Base-by-base conservation (phyloP, 805 yeast species). In the Saccharomycopsis lassenensis region DNA sequence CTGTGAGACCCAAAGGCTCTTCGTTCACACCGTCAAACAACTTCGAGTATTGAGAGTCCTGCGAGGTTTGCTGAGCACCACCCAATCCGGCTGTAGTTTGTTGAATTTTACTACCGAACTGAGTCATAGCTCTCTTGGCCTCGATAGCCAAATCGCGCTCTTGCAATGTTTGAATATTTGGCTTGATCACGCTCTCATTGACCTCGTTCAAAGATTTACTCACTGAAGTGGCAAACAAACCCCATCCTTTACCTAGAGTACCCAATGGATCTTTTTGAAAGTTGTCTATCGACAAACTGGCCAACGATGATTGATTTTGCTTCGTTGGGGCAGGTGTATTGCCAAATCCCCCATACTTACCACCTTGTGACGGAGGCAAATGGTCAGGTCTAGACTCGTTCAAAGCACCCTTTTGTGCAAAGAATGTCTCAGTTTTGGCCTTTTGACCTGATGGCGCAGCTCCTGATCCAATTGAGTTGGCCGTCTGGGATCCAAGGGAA, bases 211-310 rank as follows among this genome's bases (percentile, higher is more conserved):
- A 77, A 0, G 93, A 80, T 59, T 84, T 80, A 29, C 81, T 70
- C 19, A 91, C 85, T 0, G 93, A 75, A n/a, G 77, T 65, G 7
- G 95, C 77, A 51, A 91, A 85, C 45, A 91, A 61, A 18, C 94
- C 87, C 95, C 97, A 91, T 16, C 98, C 97, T 58, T 77, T 84
- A 26, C 83, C 57, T 36, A 91, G 67, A 1, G 96, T 80, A n/a
- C 94, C 94, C 35, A 87, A 48, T 4, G 98, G 97, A 54, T 91
- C 97, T 26, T 56, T 59, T 55, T 80, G 93, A 34, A 82, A 61
- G 37, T 74, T 74, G 44, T 80, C 83, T 7, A 81, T 49, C 5
- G 80, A 73, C 49, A 84, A 67, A 1, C 68, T 67, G 7, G 78
- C 52, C 24, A 72, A 57, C 6, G 76, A 60, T 1, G 73, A 71